Conservation (phyloP, 2,329 filamentous ascomycete species). For the Xylaria sp. region DNA sequence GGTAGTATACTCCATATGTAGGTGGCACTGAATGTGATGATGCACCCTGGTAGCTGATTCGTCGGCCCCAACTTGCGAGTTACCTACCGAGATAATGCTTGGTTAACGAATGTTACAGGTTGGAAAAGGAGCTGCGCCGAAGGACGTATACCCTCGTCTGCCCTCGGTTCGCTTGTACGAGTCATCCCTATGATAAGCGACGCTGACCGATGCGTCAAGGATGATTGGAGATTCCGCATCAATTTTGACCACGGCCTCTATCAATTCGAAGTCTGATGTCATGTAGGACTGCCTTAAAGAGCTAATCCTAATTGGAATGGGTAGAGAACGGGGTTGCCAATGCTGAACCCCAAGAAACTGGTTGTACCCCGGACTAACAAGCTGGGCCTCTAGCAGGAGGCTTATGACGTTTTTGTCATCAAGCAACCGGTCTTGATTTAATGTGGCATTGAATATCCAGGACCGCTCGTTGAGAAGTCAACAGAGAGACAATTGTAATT, state of each 20-base stretch:
- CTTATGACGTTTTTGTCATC: background rate
- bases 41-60: background rate
- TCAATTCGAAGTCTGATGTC: slow-evolving; percentile 14
- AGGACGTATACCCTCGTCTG: background rate
- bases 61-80: background rate
- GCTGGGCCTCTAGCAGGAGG: background rate
- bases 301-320: background rate
- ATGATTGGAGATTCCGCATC: background rate
- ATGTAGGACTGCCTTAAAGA: background rate
- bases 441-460: background rate
- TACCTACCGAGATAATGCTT: background rate
- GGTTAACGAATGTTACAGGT: background rate
- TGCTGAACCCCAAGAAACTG: background rate
- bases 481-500: too few relatives aligned
- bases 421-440: background rate
- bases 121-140: background rate
- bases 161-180: slow-evolving; percentile 3
- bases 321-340: background rate
- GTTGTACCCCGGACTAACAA: background rate
- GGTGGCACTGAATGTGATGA: background rate
- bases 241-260: background rate
- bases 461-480: background rate
- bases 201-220: slow-evolving; percentile 5
- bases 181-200: slow-evolving; percentile 25
- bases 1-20: background rate